These are phyloP conservation scores for Aspergillus versicolor DNA, from an alignment of 2,329 filamentous ascomycete genomes.

Conservation along the genomic window DNA sequence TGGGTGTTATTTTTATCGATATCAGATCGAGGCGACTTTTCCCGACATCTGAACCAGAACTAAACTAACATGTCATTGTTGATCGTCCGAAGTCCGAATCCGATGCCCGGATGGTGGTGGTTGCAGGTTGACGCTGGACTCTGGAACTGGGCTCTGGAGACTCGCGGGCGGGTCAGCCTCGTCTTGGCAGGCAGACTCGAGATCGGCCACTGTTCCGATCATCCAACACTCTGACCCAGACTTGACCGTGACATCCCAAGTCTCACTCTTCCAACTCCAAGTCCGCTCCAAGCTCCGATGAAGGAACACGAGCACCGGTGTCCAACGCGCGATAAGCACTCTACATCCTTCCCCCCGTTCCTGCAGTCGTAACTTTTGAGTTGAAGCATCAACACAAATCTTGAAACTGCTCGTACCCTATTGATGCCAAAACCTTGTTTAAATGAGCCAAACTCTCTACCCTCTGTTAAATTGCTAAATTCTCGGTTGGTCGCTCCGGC, in stretches of 20 bases:
- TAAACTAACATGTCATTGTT: no score
- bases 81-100: no score
- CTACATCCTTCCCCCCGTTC: slow-evolving; percentile 5
- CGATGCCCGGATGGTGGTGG: no score
- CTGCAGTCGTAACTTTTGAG: background rate
- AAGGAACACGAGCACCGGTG: background rate
- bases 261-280: background rate
- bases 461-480: background rate
- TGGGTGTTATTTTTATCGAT: slow-evolving; percentile 1
- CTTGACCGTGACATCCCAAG: background rate
- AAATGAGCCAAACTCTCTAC: background rate
- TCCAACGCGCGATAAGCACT: slow-evolving; percentile 4
- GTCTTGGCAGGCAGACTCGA: slow-evolving; percentile 10
- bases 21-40: background rate
- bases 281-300: background rate
- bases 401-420: background rate
- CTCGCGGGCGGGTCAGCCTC: slow-evolving; percentile 3
- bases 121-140: no score
- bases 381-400: background rate
- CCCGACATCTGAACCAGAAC: background rate
- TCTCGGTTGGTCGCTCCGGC: background rate
- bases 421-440: background rate
- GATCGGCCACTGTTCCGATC: slow-evolving; percentile 3
- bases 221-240: background rate
- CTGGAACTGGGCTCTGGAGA: no score